Evolutionary conservation across 192 early-diverging fungal genomes (phyloP), one percentile per base, ranked within the genome.

Genomic region (Pilobolus umbonatus): DNA sequence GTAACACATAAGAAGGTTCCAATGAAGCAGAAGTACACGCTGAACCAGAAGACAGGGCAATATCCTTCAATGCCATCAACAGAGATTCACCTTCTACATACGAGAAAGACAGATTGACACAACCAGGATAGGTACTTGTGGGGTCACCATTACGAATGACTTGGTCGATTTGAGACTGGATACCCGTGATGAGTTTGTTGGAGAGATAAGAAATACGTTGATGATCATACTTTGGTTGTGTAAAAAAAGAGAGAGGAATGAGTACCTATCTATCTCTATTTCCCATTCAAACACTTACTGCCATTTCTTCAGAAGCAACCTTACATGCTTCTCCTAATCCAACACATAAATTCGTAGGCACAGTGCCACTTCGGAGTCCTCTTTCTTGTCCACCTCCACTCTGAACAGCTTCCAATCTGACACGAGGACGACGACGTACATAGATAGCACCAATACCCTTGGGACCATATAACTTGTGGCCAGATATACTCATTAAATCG

Each of bases 401-500:
- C 62, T 91, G 81, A 46, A 96, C 77, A 12, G 96, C 88, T 61
- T 95, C 91, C 29, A 98, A 71, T 51, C 96, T 83, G 26, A 98
- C 96, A 51, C 96, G 82, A 22, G 96, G 96, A 45, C 94, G 78
- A 42, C 96, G 81, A 39, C 96, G 87, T 26, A 95, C 93, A 60
- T 94, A 98, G 8, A 96, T 67, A 1, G 92, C 93, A 26, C 96
- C 96, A 39, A 98, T 82, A 17, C 95, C 95, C 70, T 96, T 95
- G 50, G 96, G 96, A n/a, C 94, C 96, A 61, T 98, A 98, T 38
- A 98, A 68, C 76, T 98, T 98, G 77, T 98, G 96, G 9, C 96
- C 96, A 28, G 89, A 92, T 43, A 98, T 92, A 61, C 90, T 93
- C 86, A 98, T 86, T 39, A 98, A 76, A 64, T 98, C 96, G 55